A percentile compares a stretch with the other conserved stretches of the same genome.
Conservation (phyloP, 345 rosid species). For the Trapa bicornis region DNA sequence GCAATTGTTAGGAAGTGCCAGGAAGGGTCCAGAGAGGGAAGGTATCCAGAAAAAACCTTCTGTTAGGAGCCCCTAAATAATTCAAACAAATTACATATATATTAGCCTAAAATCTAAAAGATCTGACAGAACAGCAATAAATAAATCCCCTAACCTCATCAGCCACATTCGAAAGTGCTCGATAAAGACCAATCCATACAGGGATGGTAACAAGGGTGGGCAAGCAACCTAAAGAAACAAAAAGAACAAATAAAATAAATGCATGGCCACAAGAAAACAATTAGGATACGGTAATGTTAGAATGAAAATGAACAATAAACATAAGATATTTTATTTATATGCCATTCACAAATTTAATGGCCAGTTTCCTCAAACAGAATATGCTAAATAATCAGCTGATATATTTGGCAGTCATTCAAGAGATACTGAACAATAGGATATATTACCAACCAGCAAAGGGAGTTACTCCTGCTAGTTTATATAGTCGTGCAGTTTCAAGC, state of each 20-base stretch:
- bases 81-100: conserved; percentile 12
- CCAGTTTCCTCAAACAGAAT: not conserved
- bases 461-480: conserved; percentile 85
- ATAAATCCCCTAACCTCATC: conserved; percentile 45
- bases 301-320: not conserved
- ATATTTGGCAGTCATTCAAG: not conserved
- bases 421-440: not conserved
- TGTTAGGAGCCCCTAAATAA: conserved; percentile 73
- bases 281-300: not conserved
- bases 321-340: not conserved
- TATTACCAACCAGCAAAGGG: conserved; percentile 90
- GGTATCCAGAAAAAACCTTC: conserved; percentile 99
- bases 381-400: not conserved
- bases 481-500: conserved; percentile 85
- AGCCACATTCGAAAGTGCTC: conserved; percentile 97
- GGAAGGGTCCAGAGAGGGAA: conserved; percentile 92
- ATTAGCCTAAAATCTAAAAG: conserved; percentile 3
- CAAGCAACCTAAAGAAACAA: conserved; percentile 48
- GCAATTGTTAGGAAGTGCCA: too few species aligned
- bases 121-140: conserved; percentile 1
- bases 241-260: not conserved
- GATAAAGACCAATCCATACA: conserved; percentile 91
- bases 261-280: not conserved
- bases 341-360: not conserved
- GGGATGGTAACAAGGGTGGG: conserved; percentile 98